Base-by-base conservation (phyloP, 2,329 filamentous ascomycete species). In the Lithohypha guttulata region DNA sequence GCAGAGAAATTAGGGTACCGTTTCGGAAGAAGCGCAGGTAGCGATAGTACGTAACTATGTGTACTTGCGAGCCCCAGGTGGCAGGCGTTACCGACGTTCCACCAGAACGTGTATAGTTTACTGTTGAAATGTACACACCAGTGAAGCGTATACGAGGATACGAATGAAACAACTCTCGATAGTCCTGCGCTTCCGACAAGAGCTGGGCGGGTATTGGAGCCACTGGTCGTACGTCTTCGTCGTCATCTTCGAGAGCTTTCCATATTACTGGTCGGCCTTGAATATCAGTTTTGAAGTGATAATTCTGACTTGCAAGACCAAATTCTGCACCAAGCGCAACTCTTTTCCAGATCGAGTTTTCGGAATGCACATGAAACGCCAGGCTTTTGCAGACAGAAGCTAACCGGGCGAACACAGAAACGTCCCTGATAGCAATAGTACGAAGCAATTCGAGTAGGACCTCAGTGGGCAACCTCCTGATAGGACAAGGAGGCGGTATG, bases 11-110 rank as follows among this genome's bases (percentile, higher is more conserved):
- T 47, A 73, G 77, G 1, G 81, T 81, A 19, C 91, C 91, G 59
- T 96, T 84, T 17, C 86, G 82, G 64, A 91, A 91, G 65, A 98
- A 91, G 38, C 91, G 83, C 3, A 98, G 73, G 62, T 96, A 98
- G 42, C 91, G 84, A 64, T 93, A 98, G 64, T 96, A 98, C 1
- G 91, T 98, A 34, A 98, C 86, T 42, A 96, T 93, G 57, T 93
- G 86, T 23, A 96, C 81, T 6, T 87, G 87, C 17, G 74, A 80
- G 53, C 67, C 69, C 84, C 87, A 94, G 1, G 82, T 80, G 13
- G 81, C 64, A 39, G 77, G 78, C 47, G 78, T 80, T 14, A 74
- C 71, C 2, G 77, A 79, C 8, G 79, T 71, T 43, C 81, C 81
- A 21, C 91, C 91, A 0, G 84, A 68, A 17, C 91, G 82, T 34